Percentiles rank a stretch among this genome's conserved stretches.
Conservation (phyloP, 495 filamentous ascomycete species). For the Neurospora intermedia region DNA sequence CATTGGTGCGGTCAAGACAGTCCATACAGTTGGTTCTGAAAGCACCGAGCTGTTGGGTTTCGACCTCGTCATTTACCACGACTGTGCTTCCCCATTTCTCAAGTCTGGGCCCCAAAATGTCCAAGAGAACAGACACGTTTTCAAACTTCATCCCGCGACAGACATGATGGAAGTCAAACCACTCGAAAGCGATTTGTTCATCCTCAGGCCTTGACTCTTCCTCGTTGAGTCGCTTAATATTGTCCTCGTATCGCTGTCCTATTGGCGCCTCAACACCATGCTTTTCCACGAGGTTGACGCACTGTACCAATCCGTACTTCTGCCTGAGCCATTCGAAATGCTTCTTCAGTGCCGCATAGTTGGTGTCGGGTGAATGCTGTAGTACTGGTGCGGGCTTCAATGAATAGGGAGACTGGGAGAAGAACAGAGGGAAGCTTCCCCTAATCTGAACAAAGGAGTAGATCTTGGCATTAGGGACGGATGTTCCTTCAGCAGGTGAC, state of each 20-base stretch:
- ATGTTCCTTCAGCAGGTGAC: constrained; percentile 43
- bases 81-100: constrained; percentile 56
- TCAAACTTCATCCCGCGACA: constrained; percentile 97
- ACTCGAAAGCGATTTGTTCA: constrained; percentile 56
- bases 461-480: constrained; percentile 49
- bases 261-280: constrained; percentile 67
- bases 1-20: constrained; percentile 87
- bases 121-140: constrained; percentile 70
- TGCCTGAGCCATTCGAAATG: constrained; percentile 60
- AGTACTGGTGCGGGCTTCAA: constrained; percentile 79
- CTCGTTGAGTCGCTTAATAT: constrained; percentile 51
- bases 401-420: constrained; percentile 84
- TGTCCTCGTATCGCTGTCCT: constrained; percentile 64
- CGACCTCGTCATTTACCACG: constrained; percentile 36
- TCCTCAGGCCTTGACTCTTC: constrained; percentile 39
- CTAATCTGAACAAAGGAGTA: constrained; percentile 79
- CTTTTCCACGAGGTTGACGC: constrained; percentile 81
- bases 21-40: constrained; percentile 96
- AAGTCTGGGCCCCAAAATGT: constrained; percentile 52
- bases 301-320: constrained; percentile 64
- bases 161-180: constrained; percentile 90
- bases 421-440: constrained; percentile 85
- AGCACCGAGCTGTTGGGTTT: constrained; percentile 56
- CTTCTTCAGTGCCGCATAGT: constrained; percentile 62
- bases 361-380: constrained; percentile 64